A percentile compares a stretch with the other conserved stretches of the same genome.
Evolutionary conservation across 306 rosid species (phyloP).

Genomic region (Chamaecrista fasciculata): DNA sequence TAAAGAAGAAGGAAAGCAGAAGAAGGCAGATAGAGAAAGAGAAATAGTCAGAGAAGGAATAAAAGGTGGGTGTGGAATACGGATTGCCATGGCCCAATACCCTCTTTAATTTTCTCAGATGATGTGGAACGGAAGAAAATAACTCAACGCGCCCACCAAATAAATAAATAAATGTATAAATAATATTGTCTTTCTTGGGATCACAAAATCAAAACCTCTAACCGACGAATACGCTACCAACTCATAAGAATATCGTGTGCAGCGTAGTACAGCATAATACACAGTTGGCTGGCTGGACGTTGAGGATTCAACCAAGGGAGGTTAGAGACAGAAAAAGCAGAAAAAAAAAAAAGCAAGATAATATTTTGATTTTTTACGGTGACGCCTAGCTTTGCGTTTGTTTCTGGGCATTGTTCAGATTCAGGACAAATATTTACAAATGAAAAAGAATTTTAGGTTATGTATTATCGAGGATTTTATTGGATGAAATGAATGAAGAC

Average conservation of each 20-base stretch:
- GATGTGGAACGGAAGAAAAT: not conserved
- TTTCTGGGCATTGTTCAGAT: not conserved
- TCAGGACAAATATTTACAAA: not conserved
- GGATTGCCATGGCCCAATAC: conserved; percentile 78
- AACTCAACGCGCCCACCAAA: too few species aligned
- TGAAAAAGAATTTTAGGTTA: not conserved
- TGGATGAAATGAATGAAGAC: not conserved
- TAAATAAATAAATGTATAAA: not conserved
- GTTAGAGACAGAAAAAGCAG: conserved; percentile 56
- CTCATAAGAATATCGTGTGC: not conserved
- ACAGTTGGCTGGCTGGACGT: conserved; percentile 39
- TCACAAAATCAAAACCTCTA: conserved; percentile 46
- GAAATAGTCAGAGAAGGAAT: conserved; percentile 40
- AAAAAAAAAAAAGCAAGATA: conserved; percentile 61
- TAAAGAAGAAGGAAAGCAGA: conserved; percentile 63
- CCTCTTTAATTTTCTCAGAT: conserved; percentile 41
- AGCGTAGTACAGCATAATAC: conserved; percentile 18
- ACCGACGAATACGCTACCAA: conserved; percentile 35
- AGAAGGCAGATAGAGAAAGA: conserved; percentile 22
- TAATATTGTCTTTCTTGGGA: not conserved
- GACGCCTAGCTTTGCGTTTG: conserved; percentile 30
- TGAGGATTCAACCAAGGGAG: conserved; percentile 39
- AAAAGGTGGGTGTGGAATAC: conserved; percentile 72
- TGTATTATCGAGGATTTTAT: conserved; percentile 4
- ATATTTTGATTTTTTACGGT: conserved; percentile 26